These are phyloP conservation scores for Phytophthora podocarpi DNA, from an alignment of 352 stramenopile species.

Conservation along the genomic window DNA sequence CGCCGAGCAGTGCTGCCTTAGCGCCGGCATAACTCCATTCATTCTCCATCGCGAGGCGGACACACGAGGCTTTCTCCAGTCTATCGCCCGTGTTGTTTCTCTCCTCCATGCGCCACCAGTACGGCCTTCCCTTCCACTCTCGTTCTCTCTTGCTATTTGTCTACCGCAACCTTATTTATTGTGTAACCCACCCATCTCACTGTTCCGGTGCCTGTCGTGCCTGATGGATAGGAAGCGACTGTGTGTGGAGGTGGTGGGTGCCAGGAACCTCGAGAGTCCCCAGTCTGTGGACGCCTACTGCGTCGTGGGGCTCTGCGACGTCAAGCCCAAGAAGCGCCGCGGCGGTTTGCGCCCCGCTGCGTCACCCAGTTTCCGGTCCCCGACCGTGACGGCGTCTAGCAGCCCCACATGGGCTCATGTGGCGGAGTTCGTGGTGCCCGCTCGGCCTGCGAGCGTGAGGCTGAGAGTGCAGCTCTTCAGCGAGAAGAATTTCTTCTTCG, in stretches of 20 bases:
- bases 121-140: too few relatives aligned
- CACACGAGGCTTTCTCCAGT: too few relatives aligned
- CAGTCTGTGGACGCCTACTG: slow-evolving; percentile 75
- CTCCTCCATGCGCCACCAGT: slow-evolving; percentile 26
- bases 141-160: slow-evolving; percentile 15
- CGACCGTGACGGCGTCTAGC: slow-evolving; percentile 38
- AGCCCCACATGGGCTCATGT: slow-evolving; percentile 54
- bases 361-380: slow-evolving; percentile 33
- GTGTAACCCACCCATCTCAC: not conserved
- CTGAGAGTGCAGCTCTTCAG: slow-evolving; percentile 61
- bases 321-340: slow-evolving; percentile 20
- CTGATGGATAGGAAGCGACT: slow-evolving; percentile 48
- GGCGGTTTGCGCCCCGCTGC: not conserved
- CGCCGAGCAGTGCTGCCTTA: not conserved
- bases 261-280: slow-evolving; percentile 68
- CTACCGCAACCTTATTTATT: slow-evolving; percentile 8
- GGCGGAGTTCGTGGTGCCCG: slow-evolving; percentile 41
- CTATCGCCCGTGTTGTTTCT: too few relatives aligned
- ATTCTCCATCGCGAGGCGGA: too few relatives aligned
- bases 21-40: too few relatives aligned
- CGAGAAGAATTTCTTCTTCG: slow-evolving; percentile 86
- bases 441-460: slow-evolving; percentile 22
- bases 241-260: slow-evolving; percentile 72
- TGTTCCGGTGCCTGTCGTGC: too few relatives aligned
- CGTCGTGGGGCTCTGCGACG: slow-evolving; percentile 48